A percentile compares a stretch with the other conserved stretches of the same genome.
These are phyloP conservation scores for Backusella sp. DNA, from an alignment of 192 early-diverging fungal genomes.

Conservation along the genomic window DNA sequence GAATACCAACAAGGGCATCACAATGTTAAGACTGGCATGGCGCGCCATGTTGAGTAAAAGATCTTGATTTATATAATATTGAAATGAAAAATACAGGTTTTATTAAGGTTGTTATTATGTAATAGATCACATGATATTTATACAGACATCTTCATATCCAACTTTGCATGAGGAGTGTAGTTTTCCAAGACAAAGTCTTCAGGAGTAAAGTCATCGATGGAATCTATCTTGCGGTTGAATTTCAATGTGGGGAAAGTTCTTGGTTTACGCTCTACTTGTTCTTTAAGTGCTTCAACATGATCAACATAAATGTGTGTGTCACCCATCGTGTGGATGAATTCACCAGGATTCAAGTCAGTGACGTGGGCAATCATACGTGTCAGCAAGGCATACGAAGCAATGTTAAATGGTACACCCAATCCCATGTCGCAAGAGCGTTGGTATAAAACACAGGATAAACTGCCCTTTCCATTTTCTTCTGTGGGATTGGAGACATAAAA, in stretches of 20 bases:
- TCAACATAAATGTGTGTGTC: constrained; percentile 95
- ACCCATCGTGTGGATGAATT: constrained; percentile 92
- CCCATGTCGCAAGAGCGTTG: constrained; percentile 96
- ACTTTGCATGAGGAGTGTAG: constrained; percentile 83
- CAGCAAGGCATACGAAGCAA: constrained; percentile 93
- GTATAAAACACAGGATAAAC: constrained; percentile 91
- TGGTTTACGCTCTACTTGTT: constrained; percentile 77
- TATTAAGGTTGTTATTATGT: not conserved
- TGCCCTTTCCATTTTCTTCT: constrained; percentile 44
- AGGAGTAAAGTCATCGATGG: constrained; percentile 72
- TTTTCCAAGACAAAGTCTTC: constrained; percentile 81
- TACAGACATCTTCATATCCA: constrained; percentile 96
- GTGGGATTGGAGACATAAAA: constrained; percentile 87
- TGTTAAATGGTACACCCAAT: constrained; percentile 97
- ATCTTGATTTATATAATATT: not conserved
- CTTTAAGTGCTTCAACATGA: constrained; percentile 82
- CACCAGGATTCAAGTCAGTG: constrained; percentile 75
- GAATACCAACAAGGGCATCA: constrained; percentile 22
- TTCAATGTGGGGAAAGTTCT: constrained; percentile 77
- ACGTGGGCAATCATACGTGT: constrained; percentile 90
- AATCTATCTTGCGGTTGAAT: constrained; percentile 53
- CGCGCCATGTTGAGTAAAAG: not conserved
- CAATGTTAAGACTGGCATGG: not conserved
- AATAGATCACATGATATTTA: constrained; percentile 34
- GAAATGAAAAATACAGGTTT: not conserved